A percentile compares a stretch with the other conserved stretches of the same genome.
These are phyloP conservation scores for Acer saccharum DNA, from an alignment of 345 rosid genomes.

Conservation along the genomic window DNA sequence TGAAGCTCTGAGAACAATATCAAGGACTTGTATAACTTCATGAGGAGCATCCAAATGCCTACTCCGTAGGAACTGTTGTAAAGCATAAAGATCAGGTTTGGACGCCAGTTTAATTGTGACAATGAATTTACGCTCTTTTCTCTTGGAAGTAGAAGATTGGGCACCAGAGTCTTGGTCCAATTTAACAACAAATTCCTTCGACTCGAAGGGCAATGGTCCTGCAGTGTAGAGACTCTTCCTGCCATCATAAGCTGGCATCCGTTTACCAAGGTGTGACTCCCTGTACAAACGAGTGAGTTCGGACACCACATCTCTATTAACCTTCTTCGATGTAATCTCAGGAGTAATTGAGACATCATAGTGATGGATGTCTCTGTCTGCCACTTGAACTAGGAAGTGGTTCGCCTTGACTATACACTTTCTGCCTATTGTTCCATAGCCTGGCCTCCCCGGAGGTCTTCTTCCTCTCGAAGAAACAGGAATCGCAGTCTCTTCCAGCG, in stretches of 20 bases:
- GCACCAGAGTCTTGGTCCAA: slow-evolving; percentile 27
- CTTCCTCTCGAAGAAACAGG: slow-evolving; percentile 53
- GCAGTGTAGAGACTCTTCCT: slow-evolving; percentile 68
- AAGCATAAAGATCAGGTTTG: slow-evolving; percentile 42
- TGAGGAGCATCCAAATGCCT: slow-evolving; percentile 56
- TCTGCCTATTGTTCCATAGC: slow-evolving; percentile 41
- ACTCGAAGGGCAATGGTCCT: slow-evolving; percentile 63
- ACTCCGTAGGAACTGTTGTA: slow-evolving; percentile 42
- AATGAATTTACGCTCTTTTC: slow-evolving; percentile 56
- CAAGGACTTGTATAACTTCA: slow-evolving; percentile 67
- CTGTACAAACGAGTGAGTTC: slow-evolving; percentile 20
- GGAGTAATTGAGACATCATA: slow-evolving; percentile 72
- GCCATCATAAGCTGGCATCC: slow-evolving; percentile 71
- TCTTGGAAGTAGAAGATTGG: slow-evolving; percentile 5
- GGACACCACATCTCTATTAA: slow-evolving; percentile 41
- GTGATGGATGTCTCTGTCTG: slow-evolving; percentile 51
- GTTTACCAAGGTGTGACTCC: slow-evolving; percentile 36
- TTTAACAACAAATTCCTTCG: slow-evolving; percentile 57
- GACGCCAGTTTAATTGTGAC: slow-evolving; percentile 52
- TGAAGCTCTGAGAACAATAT: slow-evolving; percentile 53
- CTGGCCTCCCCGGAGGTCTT: slow-evolving; percentile 47
- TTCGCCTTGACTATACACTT: slow-evolving; percentile 54
- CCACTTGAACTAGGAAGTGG: slow-evolving; percentile 59
- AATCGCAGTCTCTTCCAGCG: slow-evolving; percentile 27
- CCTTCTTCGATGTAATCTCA: slow-evolving; percentile 43